phyloP scores from a whole-genome alignment of 2,329 filamentous ascomycete species.

The Fusarium sp. region DNA sequence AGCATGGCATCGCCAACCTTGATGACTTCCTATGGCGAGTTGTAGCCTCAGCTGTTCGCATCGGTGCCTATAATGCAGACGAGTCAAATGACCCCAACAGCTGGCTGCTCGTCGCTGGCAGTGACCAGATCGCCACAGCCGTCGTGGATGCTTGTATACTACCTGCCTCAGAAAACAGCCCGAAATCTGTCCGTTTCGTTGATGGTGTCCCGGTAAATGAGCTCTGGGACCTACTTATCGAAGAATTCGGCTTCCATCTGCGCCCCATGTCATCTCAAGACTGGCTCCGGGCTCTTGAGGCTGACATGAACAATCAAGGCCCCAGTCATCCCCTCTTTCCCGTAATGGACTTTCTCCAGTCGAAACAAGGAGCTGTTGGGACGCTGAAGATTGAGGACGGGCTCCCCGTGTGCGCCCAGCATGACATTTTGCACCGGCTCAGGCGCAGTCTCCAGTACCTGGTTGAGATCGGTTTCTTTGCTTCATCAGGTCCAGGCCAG shows the following conservation, averaged over 20 bases:
- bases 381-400: background rate
- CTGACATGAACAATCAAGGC: slow-evolving; percentile 7
- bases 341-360: background rate
- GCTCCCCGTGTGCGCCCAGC: background rate
- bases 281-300: slow-evolving; percentile 5
- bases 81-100: slow-evolving; percentile 10
- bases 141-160: slow-evolving; percentile 5
- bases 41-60: slow-evolving; percentile 12
- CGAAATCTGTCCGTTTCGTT: slow-evolving; percentile 7
- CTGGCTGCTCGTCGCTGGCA: slow-evolving; percentile 13
- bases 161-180: background rate
- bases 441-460: slow-evolving; percentile 12
- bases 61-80: slow-evolving; percentile 8
- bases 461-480: slow-evolving; percentile 3
- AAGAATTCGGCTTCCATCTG: slow-evolving; percentile 9
- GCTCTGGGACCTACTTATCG: slow-evolving; percentile 10
- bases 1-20: slow-evolving; percentile 12
- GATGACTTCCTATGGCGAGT: slow-evolving; percentile 23
- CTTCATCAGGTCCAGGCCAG: background rate
- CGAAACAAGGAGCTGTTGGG: background rate
- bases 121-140: slow-evolving; percentile 13
- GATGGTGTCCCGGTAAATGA: slow-evolving; percentile 11
- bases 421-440: slow-evolving; percentile 4
- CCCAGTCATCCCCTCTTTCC: slow-evolving; percentile 11
- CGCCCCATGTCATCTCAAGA: slow-evolving; percentile 5